Conservation (phyloP, 2,329 filamentous ascomycete genomes). For the Basipetospora sp. region DNA sequence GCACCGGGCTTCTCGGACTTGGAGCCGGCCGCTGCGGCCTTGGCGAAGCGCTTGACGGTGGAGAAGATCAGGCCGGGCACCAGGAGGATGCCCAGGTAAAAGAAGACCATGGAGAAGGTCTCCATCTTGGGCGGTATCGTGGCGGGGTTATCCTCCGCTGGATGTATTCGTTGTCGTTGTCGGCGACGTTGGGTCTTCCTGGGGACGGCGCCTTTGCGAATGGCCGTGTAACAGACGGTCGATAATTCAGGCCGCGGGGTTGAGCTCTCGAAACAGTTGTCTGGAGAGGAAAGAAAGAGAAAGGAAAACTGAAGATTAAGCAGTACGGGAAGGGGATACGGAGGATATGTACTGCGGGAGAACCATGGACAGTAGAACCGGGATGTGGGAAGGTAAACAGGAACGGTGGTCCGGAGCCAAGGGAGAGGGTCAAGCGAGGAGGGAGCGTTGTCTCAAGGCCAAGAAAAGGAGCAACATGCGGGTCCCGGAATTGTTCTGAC, state of each 20-base stretch:
- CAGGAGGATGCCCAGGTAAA: conserved; percentile 28
- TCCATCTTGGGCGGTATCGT: conserved; percentile 19
- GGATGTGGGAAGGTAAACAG: neutral
- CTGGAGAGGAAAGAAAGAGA: no score
- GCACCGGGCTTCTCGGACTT: conserved; percentile 12
- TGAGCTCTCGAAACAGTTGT: no score
- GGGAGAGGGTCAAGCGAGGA: no score
- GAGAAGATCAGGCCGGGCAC: conserved; percentile 28
- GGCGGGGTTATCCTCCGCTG: neutral
- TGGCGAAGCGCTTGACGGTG: conserved; percentile 20
- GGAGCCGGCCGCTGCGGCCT: neutral
- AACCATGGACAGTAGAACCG: neutral
- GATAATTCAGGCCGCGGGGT: no score
- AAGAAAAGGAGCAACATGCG: neutral
- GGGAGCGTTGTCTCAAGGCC: neutral
- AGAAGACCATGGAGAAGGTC: conserved; percentile 22
- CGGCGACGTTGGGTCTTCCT: no score
- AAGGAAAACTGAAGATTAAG: neutral
- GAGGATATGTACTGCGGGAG: neutral
- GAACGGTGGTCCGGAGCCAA: no score
- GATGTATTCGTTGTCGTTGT: no score
- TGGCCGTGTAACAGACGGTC: no score
- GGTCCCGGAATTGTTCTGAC: no score
- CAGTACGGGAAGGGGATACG: neutral
- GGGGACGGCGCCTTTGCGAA: no score